phyloP scores from a whole-genome alignment of 2,329 filamentous ascomycete species.

The Xylariales sp. region DNA sequence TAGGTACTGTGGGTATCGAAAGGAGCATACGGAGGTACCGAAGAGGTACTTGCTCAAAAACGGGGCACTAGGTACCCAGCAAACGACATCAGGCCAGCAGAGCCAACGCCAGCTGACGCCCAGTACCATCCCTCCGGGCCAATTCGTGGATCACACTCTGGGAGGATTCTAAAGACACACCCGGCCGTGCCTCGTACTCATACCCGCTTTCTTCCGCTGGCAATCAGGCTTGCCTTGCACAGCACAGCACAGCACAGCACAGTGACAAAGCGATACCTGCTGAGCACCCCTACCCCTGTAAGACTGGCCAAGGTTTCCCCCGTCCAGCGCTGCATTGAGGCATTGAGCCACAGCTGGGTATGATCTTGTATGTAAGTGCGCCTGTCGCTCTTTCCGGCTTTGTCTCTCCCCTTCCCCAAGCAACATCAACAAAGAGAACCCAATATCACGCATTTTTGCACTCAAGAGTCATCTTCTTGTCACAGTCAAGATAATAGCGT shows the following conservation, averaged over 20 bases:
- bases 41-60: too few relatives aligned
- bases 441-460: conserved; percentile 37
- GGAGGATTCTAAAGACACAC: background rate
- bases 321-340: background rate
- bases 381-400: conserved; percentile 31
- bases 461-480: conserved; percentile 52
- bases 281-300: conserved; percentile 2
- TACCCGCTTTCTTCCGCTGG: background rate
- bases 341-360: background rate
- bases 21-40: too few relatives aligned
- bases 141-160: conserved; percentile 2
- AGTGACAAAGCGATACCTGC: conserved; percentile 3
- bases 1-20: too few relatives aligned
- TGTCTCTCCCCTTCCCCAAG: conserved; percentile 35
- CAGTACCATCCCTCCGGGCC: conserved; percentile 2
- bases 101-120: too few relatives aligned
- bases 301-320: background rate
- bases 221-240: too few relatives aligned
- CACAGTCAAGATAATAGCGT: conserved; percentile 57
- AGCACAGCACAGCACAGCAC: too few relatives aligned
- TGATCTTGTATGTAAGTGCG: conserved; percentile 13
- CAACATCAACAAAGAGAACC: conserved; percentile 43
- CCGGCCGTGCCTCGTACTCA: background rate
- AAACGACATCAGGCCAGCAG: too few relatives aligned
- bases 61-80: too few relatives aligned